Base-by-base conservation (phyloP, 2,329 filamentous ascomycete genomes). In the Aspergillus sp. region DNA sequence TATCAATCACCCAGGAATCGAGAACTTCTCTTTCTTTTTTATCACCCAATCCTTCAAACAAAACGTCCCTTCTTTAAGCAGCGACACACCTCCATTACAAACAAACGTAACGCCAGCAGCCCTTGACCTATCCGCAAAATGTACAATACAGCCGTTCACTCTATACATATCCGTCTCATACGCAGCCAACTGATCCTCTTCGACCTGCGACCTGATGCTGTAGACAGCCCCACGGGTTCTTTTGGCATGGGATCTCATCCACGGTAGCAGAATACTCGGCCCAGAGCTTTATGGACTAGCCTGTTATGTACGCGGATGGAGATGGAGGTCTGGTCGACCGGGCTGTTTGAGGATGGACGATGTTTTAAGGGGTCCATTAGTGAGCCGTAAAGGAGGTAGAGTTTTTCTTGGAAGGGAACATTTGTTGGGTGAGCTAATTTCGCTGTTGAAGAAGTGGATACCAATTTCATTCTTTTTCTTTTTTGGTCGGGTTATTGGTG, bases 341-440 rank as follows among this genome's bases (percentile, higher is more conserved):
- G 45, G 49, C 6, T 41, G 17, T 22, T 49, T 39, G 6, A 53
- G 32, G 41, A 49, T 43, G n/a, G 44, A 27, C 5, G 39, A 20
- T 12, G 51, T 5, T 44, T 55, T 2, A 44, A 47, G 7, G 57
- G 52, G 17, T 64, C 54, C 33, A 54, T 53, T 12, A 65, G 47
- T 9, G 60, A 57, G 20, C 58, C 61, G 43, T 65, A 63, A 53
- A 65, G 61, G 51, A 64, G 62, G 49, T 62, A 63, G 7, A 30
- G 42, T 22, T 45, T 23, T n/a, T 41, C 32, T 22, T 19, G 25
- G 20, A 45, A 45, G n/a, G n/a, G 10, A 5, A 13, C n/a, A n/a
- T n/a, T 17, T n/a, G 15, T 17, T n/a, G n/a, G n/a, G 4, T 17
- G 5, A 7, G 33, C 13, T 7, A n/a, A n/a, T n/a, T 35, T n/a